phyloP scores from a whole-genome alignment of 495 filamentous ascomycete species.

The Aspergillus cristatus region DNA sequence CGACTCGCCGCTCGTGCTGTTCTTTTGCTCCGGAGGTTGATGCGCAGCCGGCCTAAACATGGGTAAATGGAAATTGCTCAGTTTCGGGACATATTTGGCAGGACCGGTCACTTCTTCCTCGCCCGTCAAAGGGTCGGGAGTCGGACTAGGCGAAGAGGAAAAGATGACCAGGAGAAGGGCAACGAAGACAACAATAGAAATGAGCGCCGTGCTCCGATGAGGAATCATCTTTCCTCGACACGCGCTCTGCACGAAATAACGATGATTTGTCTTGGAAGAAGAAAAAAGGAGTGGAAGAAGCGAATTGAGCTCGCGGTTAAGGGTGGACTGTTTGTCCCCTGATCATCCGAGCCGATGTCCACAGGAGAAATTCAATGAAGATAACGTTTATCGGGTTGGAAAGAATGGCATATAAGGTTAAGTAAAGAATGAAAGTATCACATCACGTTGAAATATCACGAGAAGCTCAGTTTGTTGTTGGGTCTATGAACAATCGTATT shows the following conservation, averaged over 20 bases:
- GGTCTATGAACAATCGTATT: too few species aligned
- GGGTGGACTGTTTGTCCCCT: background rate
- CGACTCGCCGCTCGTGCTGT: conserved; percentile 66
- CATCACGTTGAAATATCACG: too few species aligned
- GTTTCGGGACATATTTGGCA: conserved; percentile 30
- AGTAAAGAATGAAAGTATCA: too few species aligned
- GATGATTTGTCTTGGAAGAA: conserved; percentile 1
- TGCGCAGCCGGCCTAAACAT: conserved; percentile 63
- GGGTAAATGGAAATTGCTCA: conserved; percentile 28
- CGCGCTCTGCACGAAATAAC: background rate
- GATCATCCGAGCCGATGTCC: background rate
- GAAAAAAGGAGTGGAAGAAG: conserved; percentile 3
- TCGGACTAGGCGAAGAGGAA: conserved; percentile 30
- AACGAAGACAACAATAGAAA: conserved; percentile 35
- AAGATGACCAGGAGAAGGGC: conserved; percentile 38
- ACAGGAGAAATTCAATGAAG: too few species aligned
- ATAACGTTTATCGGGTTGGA: too few species aligned
- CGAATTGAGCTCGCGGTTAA: conserved; percentile 7
- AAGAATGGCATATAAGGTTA: too few species aligned
- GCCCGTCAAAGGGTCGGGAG: conserved; percentile 16
- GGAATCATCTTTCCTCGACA: conserved; percentile 28
- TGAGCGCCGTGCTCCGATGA: conserved; percentile 32
- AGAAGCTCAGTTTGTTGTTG: too few species aligned
- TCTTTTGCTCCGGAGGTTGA: conserved; percentile 67
- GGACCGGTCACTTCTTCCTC: conserved; percentile 16